These are phyloP conservation scores for Psilocybe cubensis DNA, from an alignment of 768 basidiomycete genomes.

Conservation along the genomic window DNA sequence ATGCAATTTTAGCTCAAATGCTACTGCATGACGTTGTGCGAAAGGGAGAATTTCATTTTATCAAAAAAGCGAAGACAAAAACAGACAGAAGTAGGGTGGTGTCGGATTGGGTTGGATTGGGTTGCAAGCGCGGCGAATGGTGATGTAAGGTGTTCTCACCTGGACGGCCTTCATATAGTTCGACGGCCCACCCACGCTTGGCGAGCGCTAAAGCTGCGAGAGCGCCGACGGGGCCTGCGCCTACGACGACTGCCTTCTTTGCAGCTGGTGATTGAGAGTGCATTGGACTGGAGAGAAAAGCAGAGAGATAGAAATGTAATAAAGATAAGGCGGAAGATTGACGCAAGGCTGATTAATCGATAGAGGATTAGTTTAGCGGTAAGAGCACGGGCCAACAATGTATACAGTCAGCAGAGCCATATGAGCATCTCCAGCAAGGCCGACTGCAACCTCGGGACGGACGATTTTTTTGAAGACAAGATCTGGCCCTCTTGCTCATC, in stretches of 20 bases:
- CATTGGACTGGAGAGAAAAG: slow-evolving; percentile 5
- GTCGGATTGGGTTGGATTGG: slow-evolving; percentile 7
- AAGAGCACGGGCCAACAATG: slow-evolving; percentile 10
- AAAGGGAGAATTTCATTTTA: not conserved
- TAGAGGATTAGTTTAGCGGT: slow-evolving; percentile 1
- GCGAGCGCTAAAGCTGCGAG: slow-evolving; percentile 86
- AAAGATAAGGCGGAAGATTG: slow-evolving; percentile 3
- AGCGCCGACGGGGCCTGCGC: slow-evolving; percentile 95
- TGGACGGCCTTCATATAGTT: slow-evolving; percentile 78
- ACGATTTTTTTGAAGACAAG: slow-evolving; percentile 7
- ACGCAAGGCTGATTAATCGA: not conserved
- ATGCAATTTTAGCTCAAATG: slow-evolving; percentile 5
- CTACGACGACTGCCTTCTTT: slow-evolving; percentile 64
- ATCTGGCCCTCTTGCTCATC: slow-evolving; percentile 6
- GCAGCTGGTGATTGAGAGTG: slow-evolving; percentile 1
- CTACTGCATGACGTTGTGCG: not conserved
- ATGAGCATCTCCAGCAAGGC: not conserved
- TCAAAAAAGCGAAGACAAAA: not conserved
- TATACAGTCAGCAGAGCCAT: not conserved
- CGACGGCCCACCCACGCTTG: slow-evolving; percentile 84
- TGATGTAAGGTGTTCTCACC: slow-evolving; percentile 44
- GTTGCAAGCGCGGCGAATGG: not conserved
- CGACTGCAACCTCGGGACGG: slow-evolving; percentile 4
- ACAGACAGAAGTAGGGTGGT: not conserved
- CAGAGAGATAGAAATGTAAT: not conserved